A percentile compares a stretch with the other conserved stretches of the same genome.
Conservation (phyloP, 2,329 filamentous ascomycete species). For the Claviceps paspali region DNA sequence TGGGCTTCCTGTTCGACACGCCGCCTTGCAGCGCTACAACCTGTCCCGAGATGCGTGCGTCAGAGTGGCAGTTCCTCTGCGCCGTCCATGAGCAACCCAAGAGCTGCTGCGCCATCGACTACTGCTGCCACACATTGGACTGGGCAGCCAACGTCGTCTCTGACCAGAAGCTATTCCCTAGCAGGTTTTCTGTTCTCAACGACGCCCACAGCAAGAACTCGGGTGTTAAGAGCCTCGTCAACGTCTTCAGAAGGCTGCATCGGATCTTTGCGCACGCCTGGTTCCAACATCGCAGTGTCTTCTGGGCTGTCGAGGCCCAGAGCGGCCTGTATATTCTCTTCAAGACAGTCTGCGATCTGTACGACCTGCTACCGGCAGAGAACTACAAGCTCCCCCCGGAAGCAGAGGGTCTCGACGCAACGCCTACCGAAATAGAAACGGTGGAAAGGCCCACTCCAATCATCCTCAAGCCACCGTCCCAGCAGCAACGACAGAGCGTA, state of each 20-base stretch:
- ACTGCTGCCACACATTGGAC: constrained; percentile 96
- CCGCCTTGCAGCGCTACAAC: constrained; percentile 80
- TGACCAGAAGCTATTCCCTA: constrained; percentile 89
- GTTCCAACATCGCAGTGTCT: constrained; percentile 92
- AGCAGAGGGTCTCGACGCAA: constrained; percentile 65
- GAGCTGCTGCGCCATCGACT: constrained; percentile 95
- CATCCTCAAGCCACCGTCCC: constrained; percentile 21
- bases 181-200: constrained; percentile 48
- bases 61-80: constrained; percentile 97
- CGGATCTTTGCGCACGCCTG: constrained; percentile 97
- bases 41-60: constrained; percentile 95
- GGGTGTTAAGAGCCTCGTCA: constrained; percentile 73
- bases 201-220: constrained; percentile 44
- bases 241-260: constrained; percentile 88
- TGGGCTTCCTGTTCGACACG: constrained; percentile 81
- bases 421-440: constrained; percentile 25
- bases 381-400: constrained; percentile 93
- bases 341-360: constrained; percentile 90
- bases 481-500: constrained; percentile 15
- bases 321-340: constrained; percentile 94
- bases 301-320: constrained; percentile 82
- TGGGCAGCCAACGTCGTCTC: constrained; percentile 94
- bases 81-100: constrained; percentile 95
- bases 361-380: constrained; percentile 76
- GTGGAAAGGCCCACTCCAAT: constrained; percentile 19